These are phyloP conservation scores for Tulasnella sp. DNA, from an alignment of 768 basidiomycete genomes.

Conservation along the genomic window DNA sequence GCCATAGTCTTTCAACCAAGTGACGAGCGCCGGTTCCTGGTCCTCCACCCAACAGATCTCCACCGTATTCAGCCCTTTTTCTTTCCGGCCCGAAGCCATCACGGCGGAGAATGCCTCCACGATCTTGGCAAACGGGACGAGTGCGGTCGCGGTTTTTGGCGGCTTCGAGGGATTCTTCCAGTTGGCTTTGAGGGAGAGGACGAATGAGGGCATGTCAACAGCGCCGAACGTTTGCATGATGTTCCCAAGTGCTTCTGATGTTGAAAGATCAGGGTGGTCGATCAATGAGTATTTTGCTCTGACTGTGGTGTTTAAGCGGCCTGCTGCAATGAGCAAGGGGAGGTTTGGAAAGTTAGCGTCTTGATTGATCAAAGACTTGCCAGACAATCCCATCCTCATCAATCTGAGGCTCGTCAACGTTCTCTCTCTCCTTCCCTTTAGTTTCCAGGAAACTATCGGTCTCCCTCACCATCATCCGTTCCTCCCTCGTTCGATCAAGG, in stretches of 20 bases:
- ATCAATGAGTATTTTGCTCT: slow-evolving; percentile 57
- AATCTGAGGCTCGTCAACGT: slow-evolving; percentile 24
- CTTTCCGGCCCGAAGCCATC: slow-evolving; percentile 39
- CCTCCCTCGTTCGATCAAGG: slow-evolving; percentile 41
- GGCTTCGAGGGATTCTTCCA: slow-evolving; percentile 45
- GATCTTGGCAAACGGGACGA: slow-evolving; percentile 66
- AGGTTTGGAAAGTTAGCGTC: slow-evolving; percentile 30
- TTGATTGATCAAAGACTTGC: slow-evolving; percentile 25
- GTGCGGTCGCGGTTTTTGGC: slow-evolving; percentile 57
- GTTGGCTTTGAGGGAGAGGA: slow-evolving; percentile 52
- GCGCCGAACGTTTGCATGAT: slow-evolving; percentile 53
- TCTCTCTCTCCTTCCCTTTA: slow-evolving; percentile 25
- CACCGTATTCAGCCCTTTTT: slow-evolving; percentile 45
- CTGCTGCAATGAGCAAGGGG: slow-evolving; percentile 26
- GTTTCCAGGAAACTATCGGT: neutral
- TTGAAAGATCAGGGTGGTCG: slow-evolving; percentile 45
- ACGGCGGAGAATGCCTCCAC: slow-evolving; percentile 68
- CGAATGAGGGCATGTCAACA: slow-evolving; percentile 52
- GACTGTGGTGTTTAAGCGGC: slow-evolving; percentile 61
- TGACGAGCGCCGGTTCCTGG: slow-evolving; percentile 59
- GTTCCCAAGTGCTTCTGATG: slow-evolving; percentile 35
- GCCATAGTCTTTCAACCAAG: slow-evolving; percentile 62
- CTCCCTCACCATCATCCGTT: slow-evolving; percentile 37
- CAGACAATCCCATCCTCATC: no score
- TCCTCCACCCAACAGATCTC: slow-evolving; percentile 67